Base-by-base conservation (phyloP, 306 rosid genomes). In the Amphicarpaea edgeworthii region DNA sequence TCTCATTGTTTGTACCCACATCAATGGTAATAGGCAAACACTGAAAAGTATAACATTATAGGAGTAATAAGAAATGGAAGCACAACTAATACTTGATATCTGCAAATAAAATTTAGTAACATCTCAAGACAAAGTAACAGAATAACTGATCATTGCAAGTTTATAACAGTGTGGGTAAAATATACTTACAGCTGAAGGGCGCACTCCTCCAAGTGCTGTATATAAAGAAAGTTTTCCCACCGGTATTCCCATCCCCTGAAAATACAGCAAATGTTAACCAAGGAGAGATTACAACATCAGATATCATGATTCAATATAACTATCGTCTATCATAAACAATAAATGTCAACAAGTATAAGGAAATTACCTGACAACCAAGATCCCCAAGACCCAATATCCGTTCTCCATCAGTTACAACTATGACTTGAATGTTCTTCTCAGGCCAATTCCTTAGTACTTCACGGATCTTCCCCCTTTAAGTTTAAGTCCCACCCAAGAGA, bases 211-310 rank as follows among this genome's bases (percentile, higher is more conserved):
- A 46, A 96, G 98, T 42, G 99, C 99, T 0, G 99, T 88, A 68
- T 96, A 96, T 47, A 96, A 80, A 72, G 99, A 83, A 78, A 96
- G 99, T 72, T 96, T 96, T 12, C 99, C 99, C 47, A 92, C 97
- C 0, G 99, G 98, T 84, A 96, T 96, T 70, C 99, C 99, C 99
- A 96, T 96, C 16, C 99, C 99, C 99, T 96, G 84, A 78, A 41
- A 82, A 82, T 8, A 65, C 14, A 37, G n/a, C 73, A 82, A 21
- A 77, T 60, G 51, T 50, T 64, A 19, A 8, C 70, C 28, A 51
- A 65, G 28, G 38, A 70, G 51, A 81, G 11, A 62, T 71, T 75
- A 65, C 40, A 41, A 21, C 58, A 57, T 70, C 45, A 65, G 55
- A 70, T 63, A 43, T 46, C 32, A 42, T 21, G 32, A 49, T 38